Base-by-base conservation (phyloP, 768 basidiomycete genomes). In the Leccinum olivaceopallidum region DNA sequence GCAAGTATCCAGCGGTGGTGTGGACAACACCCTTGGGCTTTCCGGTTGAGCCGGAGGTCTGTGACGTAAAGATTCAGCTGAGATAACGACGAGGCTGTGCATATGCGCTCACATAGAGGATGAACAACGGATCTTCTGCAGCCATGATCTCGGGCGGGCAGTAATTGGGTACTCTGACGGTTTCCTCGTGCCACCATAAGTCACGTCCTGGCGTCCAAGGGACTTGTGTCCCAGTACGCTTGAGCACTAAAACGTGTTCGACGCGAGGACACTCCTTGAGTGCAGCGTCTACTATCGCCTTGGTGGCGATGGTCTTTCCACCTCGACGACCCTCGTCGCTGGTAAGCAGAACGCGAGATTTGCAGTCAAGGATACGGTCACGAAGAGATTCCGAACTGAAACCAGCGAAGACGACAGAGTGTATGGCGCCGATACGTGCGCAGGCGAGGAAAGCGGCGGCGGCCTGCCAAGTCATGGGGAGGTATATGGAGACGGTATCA, bases 21-120 rank as follows among this genome's bases (percentile, higher is more conserved):
- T 94, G 91, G 20, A 98, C 94, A 59, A 97, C 93, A 70, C 96
- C 96, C 78, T 98, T 99, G 62, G 97, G 97, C 77, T 94, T 95
- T 30, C 94, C 94, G 9, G 94, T 95, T 0, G 91, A 94, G 54
- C 94, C 94, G 32, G 93, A 95, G 14, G 95, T 97, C 94, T 95
- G 66, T 2, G 42, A 61, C 48, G 28, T 37, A 47, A 56, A 39
- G 9, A 30, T 61, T 56, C 65, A 58, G 60, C 57, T 49, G 50
- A 22, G 49, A 52, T 37, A 26, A 30, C 14, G 49, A 54, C 6
- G 58, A 48, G n/a, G 50, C 12, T 30, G 30, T 34, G 28, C 4
- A 28, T 28, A 48, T 20, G 22, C 14, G 82, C 92, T 78, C 70
- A 95, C 95, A 76, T 98, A 99, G 62, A 99, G 94, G 71, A 99